Evolutionary conservation across 1,284 basidiomycete species (phyloP).

Genomic region (Trichosporon sp.): DNA sequence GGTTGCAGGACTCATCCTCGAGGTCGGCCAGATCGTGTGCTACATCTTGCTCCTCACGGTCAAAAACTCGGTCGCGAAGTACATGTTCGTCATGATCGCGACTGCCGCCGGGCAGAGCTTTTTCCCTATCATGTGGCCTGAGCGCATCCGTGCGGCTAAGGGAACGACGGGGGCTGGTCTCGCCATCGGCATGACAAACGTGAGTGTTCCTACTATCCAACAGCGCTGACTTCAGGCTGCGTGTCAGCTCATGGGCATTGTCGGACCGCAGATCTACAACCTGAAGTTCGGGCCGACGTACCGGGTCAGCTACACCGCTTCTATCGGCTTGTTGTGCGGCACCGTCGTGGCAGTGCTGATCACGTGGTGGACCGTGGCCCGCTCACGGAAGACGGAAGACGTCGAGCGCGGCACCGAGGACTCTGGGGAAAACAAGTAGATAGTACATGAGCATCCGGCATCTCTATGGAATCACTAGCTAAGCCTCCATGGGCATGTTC

Average conservation of each 20-base stretch:
- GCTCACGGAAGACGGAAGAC: not conserved
- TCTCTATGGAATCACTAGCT: not conserved
- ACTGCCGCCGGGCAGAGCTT: conserved; percentile 10
- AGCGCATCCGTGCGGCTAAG: conserved; percentile 11
- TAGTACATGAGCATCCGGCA: not conserved
- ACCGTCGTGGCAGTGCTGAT: not conserved
- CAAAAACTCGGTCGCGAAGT: not conserved
- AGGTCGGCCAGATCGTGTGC: conserved; percentile 9
- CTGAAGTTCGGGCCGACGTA: conserved; percentile 13
- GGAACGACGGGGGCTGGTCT: conserved; percentile 10
- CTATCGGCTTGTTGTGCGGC: not conserved
- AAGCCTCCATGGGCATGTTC: conserved; percentile 25
- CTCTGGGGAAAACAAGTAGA: not conserved
- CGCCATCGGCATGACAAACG: conserved; percentile 12
- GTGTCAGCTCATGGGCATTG: conserved; percentile 13
- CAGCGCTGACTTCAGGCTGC: not conserved
- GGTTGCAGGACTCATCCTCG: conserved; percentile 2
- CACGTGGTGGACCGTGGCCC: conserved; percentile 6
- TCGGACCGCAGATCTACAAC: conserved; percentile 16
- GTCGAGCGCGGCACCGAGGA: not conserved
- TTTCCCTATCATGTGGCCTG: conserved; percentile 14
- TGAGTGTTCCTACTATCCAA: not conserved
- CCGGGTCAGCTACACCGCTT: conserved; percentile 5
- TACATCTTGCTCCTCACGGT: conserved; percentile 11
- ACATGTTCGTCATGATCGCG: conserved; percentile 13